Conservation (phyloP, 306 rosid species). For the Quercus engelmannii region DNA sequence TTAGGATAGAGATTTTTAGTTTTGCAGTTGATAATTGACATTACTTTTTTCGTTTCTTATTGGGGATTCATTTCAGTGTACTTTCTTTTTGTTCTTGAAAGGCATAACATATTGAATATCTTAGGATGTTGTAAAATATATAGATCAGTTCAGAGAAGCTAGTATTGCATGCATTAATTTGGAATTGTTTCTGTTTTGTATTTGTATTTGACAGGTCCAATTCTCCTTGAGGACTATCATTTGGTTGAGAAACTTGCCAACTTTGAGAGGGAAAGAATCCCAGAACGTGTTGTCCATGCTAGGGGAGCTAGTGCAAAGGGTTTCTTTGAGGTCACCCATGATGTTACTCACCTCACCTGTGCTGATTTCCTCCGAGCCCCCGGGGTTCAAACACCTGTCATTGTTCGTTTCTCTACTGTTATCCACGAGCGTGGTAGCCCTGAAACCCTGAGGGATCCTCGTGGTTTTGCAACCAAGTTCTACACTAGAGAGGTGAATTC, state of each 20-base stretch:
- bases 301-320: slow-evolving; percentile 99
- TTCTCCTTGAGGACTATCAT: slow-evolving; percentile 93
- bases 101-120: no score
- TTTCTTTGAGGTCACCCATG: slow-evolving; percentile 95
- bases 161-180: not conserved
- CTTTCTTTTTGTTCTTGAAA: no score
- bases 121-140: no score
- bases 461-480: slow-evolving; percentile 82
- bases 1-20: no score
- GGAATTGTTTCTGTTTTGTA: not conserved
- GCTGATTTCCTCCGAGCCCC: slow-evolving; percentile 96
- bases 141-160: not conserved
- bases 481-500: slow-evolving; percentile 80
- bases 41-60: no score
- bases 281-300: slow-evolving; percentile 97
- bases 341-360: slow-evolving; percentile 70
- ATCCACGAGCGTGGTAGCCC: slow-evolving; percentile 99
- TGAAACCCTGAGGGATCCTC: slow-evolving; percentile 82
- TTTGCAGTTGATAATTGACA: no score
- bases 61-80: no score
- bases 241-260: slow-evolving; percentile 88
- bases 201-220: slow-evolving; percentile 62
- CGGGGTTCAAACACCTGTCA: slow-evolving; percentile 94
- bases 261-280: slow-evolving; percentile 83
- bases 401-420: slow-evolving; percentile 93